Base-by-base conservation (phyloP, 345 rosid species). In the Eucalyptus pumila region DNA sequence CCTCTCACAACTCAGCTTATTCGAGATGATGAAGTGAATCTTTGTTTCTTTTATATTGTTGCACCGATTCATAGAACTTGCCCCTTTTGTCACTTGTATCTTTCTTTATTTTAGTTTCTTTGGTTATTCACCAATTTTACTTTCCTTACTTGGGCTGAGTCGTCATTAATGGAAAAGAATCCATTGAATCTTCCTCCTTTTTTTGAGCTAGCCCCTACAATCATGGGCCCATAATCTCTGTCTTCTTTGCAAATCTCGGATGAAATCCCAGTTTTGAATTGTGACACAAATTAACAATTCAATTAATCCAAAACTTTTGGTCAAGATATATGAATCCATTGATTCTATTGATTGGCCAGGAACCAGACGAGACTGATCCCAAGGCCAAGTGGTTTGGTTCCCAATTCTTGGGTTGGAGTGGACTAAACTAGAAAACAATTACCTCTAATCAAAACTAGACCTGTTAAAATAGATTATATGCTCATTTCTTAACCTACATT, bases 291-390 rank as follows among this genome's bases (percentile, higher is more conserved):
- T 24, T 56, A 9, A 56, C 6, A 4, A 2, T 56, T 56, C 1
- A 56, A 56, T 56, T 56, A 56, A 56, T 56, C 27, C 62, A 56
- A 56, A 56, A 56, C 27, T 56, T 56, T 23, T 0, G 1, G 6
- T 12, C 58, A 54, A 21, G 58, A 21, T 8, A 54, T 54, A 21
- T 54, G 58, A 54, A 19, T 54, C 58, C 58, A 54, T 21, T 0
- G 5, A 54, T 54, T 54, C 58, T 17, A 52, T 23, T 24, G 12
- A 56, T 23, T 23, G 30, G 6, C 62, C 1, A 23, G 0, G 0
- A 56, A 9, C 3, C 0, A 0, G 1, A 56, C 3, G 0, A 8
- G 5, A 54, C 0, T 23, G 6, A 24, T 56, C 11, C 60, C 27
- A 23, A 8, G 6, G 60, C 12, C 1, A 54, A 0, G 27, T 23